Evolutionary conservation across 306 rosid genomes (phyloP).

Genomic region (Fragaria nilgerrensis): DNA sequence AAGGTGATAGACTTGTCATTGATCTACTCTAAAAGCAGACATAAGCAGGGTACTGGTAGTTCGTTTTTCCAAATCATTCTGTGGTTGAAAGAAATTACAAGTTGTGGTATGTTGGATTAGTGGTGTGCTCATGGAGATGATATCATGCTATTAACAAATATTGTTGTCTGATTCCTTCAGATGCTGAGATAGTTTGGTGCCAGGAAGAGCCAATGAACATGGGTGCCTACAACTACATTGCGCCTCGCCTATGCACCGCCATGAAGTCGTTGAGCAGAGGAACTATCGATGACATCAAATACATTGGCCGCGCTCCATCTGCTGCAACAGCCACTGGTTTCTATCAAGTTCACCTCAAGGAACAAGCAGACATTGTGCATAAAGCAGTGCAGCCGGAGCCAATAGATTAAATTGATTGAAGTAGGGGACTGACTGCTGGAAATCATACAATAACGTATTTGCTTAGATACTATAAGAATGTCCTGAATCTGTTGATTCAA

Average conservation of each 20-base stretch:
- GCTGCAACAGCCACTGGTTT: constrained; percentile 94
- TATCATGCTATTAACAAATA: constrained; percentile 14
- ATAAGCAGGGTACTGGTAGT: not conserved
- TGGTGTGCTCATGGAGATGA: not conserved
- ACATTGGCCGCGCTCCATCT: constrained; percentile 87
- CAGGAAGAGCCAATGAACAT: constrained; percentile 99
- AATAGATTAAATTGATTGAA: constrained; percentile 35
- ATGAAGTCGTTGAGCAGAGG: constrained; percentile 74
- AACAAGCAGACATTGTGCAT: constrained; percentile 74
- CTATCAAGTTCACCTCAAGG: constrained; percentile 72
- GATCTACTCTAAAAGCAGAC: too few species aligned
- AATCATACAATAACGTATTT: not conserved
- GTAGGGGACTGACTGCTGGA: not conserved
- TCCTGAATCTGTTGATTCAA: not conserved
- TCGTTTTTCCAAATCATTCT: not conserved
- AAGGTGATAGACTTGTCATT: too few species aligned
- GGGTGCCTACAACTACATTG: constrained; percentile 77
- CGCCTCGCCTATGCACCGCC: constrained; percentile 73
- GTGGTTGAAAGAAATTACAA: not conserved
- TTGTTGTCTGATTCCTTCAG: constrained; percentile 38
- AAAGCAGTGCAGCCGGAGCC: constrained; percentile 76
- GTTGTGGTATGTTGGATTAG: not conserved
- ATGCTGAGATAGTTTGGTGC: constrained; percentile 96
- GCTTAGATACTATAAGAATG: not conserved
- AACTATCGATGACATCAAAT: constrained; percentile 63